Conservation (phyloP, 768 basidiomycete species). For the Tulasnella sp. region DNA sequence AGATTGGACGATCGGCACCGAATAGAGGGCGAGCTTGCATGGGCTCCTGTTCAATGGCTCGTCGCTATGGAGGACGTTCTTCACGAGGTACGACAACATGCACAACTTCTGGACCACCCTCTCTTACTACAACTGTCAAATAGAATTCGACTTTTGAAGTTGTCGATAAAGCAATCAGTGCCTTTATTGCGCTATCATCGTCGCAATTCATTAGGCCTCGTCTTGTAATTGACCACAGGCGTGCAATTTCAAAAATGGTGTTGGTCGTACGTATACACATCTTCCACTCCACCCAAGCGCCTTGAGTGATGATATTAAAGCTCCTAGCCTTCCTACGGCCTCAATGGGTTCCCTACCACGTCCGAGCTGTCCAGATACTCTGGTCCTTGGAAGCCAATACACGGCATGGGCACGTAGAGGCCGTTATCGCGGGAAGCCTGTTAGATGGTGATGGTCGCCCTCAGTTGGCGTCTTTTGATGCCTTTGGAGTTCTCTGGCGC, state of each 20-base stretch:
- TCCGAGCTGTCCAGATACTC: conserved; percentile 76
- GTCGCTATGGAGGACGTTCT: conserved; percentile 56
- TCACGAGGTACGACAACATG: conserved; percentile 52
- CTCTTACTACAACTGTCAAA: neutral
- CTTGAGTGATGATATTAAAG: conserved; percentile 31
- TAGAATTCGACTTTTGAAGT: conserved; percentile 68
- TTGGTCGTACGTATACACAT: conserved; percentile 47
- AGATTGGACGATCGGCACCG: neutral
- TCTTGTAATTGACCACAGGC: conserved; percentile 59
- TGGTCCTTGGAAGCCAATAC: conserved; percentile 73
- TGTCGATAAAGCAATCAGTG: conserved; percentile 64
- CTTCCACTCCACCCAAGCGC: neutral
- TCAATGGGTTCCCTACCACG: conserved; percentile 71
- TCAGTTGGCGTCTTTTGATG: conserved; percentile 69
- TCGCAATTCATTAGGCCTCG: conserved; percentile 56
- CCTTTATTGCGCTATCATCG: conserved; percentile 60
- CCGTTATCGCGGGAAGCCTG: conserved; percentile 75
- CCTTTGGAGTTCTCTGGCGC: conserved; percentile 92
- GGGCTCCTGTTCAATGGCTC: conserved; percentile 72
- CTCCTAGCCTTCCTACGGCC: conserved; percentile 53
- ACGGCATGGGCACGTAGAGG: conserved; percentile 67
- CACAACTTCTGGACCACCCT: neutral
- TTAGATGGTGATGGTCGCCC: conserved; percentile 55
- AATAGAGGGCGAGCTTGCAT: conserved; percentile 41
- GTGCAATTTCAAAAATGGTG: conserved; percentile 63